Evolutionary conservation across 352 stramenopile genomes (phyloP).

Genomic region (Globisporangium viniferum): DNA sequence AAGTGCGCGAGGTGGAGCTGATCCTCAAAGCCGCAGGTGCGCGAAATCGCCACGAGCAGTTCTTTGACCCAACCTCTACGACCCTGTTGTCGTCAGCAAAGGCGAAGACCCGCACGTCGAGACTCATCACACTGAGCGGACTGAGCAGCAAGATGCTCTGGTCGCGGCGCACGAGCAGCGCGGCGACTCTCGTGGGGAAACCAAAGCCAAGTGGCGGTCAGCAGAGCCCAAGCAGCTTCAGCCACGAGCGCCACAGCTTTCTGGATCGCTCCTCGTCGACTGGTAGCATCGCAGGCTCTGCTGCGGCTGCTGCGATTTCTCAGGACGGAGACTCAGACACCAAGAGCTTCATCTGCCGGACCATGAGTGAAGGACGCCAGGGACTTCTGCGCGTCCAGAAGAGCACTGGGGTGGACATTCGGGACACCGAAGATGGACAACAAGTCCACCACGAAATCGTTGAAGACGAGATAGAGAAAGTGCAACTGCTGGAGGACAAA

Average conservation of each 20-base stretch:
- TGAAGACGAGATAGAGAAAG: conserved; percentile 5
- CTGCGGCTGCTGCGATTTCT: neutral
- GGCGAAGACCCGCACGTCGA: conserved; percentile 7
- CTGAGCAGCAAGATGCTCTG: conserved; percentile 15
- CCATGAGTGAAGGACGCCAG: conserved; percentile 17
- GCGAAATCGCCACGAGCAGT: conserved; percentile 20
- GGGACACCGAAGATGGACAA: neutral
- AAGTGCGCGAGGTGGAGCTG: conserved; percentile 47
- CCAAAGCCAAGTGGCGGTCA: neutral
- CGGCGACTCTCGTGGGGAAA: conserved; percentile 1
- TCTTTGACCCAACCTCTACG: neutral
- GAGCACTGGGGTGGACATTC: conserved; percentile 13
- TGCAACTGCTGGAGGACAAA: conserved; percentile 8
- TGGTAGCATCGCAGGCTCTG: neutral
- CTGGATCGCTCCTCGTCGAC: conserved; percentile 4
- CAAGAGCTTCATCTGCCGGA: conserved; percentile 29
- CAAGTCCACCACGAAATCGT: neutral
- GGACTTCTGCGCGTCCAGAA: conserved; percentile 27
- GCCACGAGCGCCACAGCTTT: conserved; percentile 18
- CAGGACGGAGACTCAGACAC: conserved; percentile 15
- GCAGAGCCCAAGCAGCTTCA: conserved; percentile 9
- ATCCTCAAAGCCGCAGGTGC: conserved; percentile 50
- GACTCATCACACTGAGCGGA: conserved; percentile 17
- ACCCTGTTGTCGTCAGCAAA: neutral
- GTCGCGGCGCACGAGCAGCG: conserved; percentile 3